These are phyloP conservation scores for Phyllostachys edulis DNA, from an alignment of 176 grass and related monocot species.

Conservation along the genomic window DNA sequence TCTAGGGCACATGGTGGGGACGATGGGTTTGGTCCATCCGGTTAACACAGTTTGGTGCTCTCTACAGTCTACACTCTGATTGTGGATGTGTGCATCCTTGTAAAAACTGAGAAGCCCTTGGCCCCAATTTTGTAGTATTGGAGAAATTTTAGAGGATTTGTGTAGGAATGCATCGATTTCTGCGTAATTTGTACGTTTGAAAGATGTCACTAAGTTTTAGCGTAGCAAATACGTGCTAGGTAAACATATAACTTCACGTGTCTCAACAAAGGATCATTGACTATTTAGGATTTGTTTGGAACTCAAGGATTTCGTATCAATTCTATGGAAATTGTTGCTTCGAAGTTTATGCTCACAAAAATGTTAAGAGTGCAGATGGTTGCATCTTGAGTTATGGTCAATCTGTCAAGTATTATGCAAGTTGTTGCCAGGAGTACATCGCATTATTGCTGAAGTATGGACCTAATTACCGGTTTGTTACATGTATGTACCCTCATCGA, in stretches of 20 bases:
- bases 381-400: no score
- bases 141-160: no score
- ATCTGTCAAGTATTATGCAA: background rate
- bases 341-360: background rate
- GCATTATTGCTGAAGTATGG: background rate
- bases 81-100: background rate
- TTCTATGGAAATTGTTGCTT: background rate
- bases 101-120: background rate
- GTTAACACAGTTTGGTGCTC: background rate
- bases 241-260: background rate
- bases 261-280: background rate
- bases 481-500: background rate
- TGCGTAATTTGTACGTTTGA: no score
- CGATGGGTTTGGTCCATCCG: background rate
- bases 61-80: background rate
- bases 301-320: background rate
- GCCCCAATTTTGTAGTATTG: no score
- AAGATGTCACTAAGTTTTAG: background rate
- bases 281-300: background rate
- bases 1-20: conserved; percentile 36
- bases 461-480: background rate
- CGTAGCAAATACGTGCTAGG: background rate
- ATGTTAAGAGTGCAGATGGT: background rate
- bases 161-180: no score
- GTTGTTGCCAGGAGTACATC: no score